phyloP scores from a whole-genome alignment of 2,329 filamentous ascomycete genomes.

The Pseudogymnoascus sp. region DNA sequence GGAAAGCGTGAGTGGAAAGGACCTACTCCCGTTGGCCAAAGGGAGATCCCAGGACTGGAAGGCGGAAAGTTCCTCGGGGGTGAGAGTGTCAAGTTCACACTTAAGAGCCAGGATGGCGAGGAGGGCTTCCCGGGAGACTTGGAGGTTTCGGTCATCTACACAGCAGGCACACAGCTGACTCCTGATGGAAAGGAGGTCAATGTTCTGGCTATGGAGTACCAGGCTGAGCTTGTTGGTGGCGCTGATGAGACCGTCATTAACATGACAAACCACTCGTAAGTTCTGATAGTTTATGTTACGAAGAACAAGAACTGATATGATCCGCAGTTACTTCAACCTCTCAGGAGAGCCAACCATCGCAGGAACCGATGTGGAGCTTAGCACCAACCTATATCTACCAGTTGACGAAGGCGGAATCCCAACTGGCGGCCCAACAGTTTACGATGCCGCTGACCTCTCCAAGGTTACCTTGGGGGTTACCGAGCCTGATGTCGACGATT shows the following conservation, averaged over 20 bases:
- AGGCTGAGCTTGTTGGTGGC: slow-evolving; percentile 70
- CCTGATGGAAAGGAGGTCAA: slow-evolving; percentile 54
- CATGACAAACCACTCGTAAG: slow-evolving; percentile 89
- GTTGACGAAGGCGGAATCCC: slow-evolving; percentile 70
- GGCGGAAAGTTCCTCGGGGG: slow-evolving; percentile 56
- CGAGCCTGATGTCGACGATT: slow-evolving; percentile 75
- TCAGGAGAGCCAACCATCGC: slow-evolving; percentile 48
- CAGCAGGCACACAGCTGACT: slow-evolving; percentile 57
- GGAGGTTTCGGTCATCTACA: slow-evolving; percentile 70
- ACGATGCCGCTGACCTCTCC: slow-evolving; percentile 54
- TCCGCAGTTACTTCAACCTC: slow-evolving; percentile 56
- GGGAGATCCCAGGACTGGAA: slow-evolving; percentile 43
- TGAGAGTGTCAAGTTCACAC: slow-evolving; percentile 59
- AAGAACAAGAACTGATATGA: slow-evolving; percentile 10
- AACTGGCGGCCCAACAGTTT: slow-evolving; percentile 55
- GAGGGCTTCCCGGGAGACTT: slow-evolving; percentile 87
- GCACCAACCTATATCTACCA: slow-evolving; percentile 60
- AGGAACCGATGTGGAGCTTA: slow-evolving; percentile 52
- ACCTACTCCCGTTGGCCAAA: slow-evolving; percentile 52
- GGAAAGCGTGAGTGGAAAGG: slow-evolving; percentile 72
- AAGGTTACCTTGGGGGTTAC: slow-evolving; percentile 62
- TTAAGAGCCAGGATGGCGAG: slow-evolving; percentile 70
- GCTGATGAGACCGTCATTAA: slow-evolving; percentile 87
- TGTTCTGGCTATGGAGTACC: slow-evolving; percentile 79
- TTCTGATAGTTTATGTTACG: slow-evolving; percentile 13